Evolutionary conservation across 2,329 filamentous ascomycete species (phyloP).

Genomic region (Fusarium devonianum): DNA sequence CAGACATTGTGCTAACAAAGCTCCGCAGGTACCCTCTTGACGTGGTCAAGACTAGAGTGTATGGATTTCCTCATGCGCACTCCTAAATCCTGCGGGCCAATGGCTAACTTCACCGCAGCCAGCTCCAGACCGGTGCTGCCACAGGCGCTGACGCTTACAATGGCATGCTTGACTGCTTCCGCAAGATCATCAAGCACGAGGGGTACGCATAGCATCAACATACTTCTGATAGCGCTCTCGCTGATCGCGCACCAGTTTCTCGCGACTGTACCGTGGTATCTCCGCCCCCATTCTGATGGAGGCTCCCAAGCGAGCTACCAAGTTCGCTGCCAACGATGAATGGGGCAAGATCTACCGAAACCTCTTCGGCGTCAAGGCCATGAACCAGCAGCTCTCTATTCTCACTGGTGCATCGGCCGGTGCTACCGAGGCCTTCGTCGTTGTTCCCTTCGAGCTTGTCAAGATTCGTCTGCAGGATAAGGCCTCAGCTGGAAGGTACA

Average conservation of each 20-base stretch:
- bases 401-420: conserved; percentile 94
- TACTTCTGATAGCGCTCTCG: conserved; percentile 10
- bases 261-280: conserved; percentile 94
- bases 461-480: conserved; percentile 98
- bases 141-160: conserved; percentile 85
- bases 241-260: conserved; percentile 65
- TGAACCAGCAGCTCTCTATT: conserved; percentile 90
- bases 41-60: conserved; percentile 98
- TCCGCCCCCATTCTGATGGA: conserved; percentile 97
- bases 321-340: conserved; percentile 98
- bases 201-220: conserved; percentile 65
- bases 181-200: conserved; percentile 95
- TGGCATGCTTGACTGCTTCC: conserved; percentile 98
- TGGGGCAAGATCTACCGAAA: conserved; percentile 96
- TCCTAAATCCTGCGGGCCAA: conserved; percentile 4
- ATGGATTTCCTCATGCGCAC: conserved; percentile 52
- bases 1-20: conserved; percentile 26
- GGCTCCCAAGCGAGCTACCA: conserved; percentile 90
- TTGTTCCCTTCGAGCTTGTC: conserved; percentile 97
- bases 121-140: conserved; percentile 80
- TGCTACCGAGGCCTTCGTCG: conserved; percentile 94
- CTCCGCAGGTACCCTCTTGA: conserved; percentile 92
- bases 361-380: conserved; percentile 82
- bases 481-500: conserved; percentile 88
- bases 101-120: conserved; percentile 60